A percentile compares a stretch with the other conserved stretches of the same genome.
These are phyloP conservation scores for Plasmodium inui DNA, from an alignment of 169 alveolate genomes.

Conservation along the genomic window DNA sequence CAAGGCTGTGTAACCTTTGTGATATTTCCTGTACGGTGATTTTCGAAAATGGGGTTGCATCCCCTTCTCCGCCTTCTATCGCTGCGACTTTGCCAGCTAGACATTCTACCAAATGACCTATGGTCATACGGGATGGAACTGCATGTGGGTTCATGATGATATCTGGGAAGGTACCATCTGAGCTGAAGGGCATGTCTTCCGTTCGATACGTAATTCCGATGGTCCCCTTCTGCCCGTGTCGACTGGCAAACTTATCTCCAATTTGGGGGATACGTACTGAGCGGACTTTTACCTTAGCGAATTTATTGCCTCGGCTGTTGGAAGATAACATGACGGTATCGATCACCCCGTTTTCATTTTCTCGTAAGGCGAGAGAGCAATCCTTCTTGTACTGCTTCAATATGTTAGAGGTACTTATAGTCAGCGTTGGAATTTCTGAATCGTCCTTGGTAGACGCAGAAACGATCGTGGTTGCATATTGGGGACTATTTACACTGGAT, in stretches of 20 bases:
- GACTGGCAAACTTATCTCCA: conserved; percentile 99
- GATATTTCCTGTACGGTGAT: conserved; percentile 97
- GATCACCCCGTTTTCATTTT: conserved; percentile 96
- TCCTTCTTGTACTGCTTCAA: conserved; percentile 86
- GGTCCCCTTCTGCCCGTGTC: conserved; percentile 99
- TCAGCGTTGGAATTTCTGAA: conserved; percentile 68
- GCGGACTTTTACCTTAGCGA: conserved; percentile 97
- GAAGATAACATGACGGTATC: conserved; percentile 97
- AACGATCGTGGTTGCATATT: conserved; percentile 23
- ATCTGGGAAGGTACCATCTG: conserved; percentile 99
- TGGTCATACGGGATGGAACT: conserved; percentile 99
- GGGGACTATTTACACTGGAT: background rate
- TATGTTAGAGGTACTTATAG: conserved; percentile 37
- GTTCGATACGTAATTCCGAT: conserved; percentile 98
- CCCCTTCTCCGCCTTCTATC: conserved; percentile 98
- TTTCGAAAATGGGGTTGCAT: conserved; percentile 99
- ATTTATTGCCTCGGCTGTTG: conserved; percentile 95
- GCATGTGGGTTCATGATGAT: conserved; percentile 99
- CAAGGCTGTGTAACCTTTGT: conserved; percentile 95
- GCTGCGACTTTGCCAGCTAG: conserved; percentile 97
- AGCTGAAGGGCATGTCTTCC: conserved; percentile 99
- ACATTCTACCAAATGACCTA: conserved; percentile 99
- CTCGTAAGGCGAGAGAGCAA: conserved; percentile 94
- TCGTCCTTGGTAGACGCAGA: conserved; percentile 59
- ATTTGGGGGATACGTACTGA: conserved; percentile 96